phyloP scores from a whole-genome alignment of 164 flowering plant species.

The Santalum album region DNA sequence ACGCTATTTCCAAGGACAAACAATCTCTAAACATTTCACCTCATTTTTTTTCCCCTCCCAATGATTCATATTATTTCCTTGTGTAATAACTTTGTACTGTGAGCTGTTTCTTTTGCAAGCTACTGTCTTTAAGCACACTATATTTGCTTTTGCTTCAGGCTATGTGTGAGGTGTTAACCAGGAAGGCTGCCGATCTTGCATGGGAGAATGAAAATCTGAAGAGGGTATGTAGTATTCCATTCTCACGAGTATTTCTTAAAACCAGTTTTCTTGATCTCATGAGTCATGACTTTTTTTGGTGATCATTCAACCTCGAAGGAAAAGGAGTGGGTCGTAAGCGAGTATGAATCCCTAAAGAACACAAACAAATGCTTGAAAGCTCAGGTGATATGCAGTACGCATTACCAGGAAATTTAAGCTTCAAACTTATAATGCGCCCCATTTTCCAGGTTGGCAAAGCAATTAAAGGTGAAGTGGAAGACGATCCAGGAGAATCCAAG shows the following conservation, averaged over 20 bases:
- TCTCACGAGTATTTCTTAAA: no score
- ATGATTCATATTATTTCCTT: no score
- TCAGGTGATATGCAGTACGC: conserved; percentile 32
- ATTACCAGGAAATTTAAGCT: no score
- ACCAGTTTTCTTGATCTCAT: no score
- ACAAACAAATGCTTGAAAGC: conserved; percentile 48
- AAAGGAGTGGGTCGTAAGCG: conserved; percentile 56
- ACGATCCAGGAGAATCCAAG: conserved; percentile 18
- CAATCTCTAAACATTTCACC: no score
- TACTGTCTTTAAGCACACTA: no score
- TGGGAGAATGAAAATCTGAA: conserved; percentile 59
- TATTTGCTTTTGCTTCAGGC: conserved; percentile 34
- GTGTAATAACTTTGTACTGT: background rate
- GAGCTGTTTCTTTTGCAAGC: no score
- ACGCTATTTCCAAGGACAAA: no score
- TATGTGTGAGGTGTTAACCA: conserved; percentile 56
- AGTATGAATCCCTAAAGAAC: conserved; percentile 43
- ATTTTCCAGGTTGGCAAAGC: conserved; percentile 36
- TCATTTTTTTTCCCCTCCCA: no score
- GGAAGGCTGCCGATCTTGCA: conserved; percentile 57
- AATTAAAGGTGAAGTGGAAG: conserved; percentile 25
- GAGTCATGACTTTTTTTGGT: conserved; percentile 6
- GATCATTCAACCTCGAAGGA: conserved; percentile 32
- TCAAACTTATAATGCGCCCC: background rate
- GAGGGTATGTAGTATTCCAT: conserved; percentile 58